These are phyloP conservation scores for Globisporangium spiculum DNA, from an alignment of 352 stramenopile genomes.

Conservation along the genomic window DNA sequence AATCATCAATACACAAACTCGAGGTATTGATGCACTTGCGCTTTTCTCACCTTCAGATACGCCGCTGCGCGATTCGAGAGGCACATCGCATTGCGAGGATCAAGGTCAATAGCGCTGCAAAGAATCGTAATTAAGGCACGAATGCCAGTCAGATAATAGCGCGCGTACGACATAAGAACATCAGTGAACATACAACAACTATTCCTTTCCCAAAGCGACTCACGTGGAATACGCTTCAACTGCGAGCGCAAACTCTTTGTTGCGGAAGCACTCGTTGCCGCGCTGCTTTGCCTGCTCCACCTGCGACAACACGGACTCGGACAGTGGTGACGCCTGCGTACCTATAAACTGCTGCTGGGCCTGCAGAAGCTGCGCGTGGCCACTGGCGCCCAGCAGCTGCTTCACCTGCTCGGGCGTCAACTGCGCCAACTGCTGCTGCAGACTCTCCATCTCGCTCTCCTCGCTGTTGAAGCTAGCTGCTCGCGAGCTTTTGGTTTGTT, in stretches of 20 bases:
- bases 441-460: conserved; percentile 22
- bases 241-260: conserved; percentile 32
- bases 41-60: conserved; percentile 48
- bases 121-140: not conserved
- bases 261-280: conserved; percentile 57
- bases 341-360: not conserved
- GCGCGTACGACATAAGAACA: not conserved
- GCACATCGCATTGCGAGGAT: conserved; percentile 34
- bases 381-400: conserved; percentile 27
- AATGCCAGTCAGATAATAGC: not conserved
- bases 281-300: conserved; percentile 33
- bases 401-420: conserved; percentile 29
- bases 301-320: conserved; percentile 5
- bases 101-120: conserved; percentile 46
- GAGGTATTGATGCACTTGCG: not conserved
- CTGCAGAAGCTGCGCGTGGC: conserved; percentile 31
- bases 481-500: not conserved
- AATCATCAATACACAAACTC: no score
- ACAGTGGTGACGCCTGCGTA: not conserved
- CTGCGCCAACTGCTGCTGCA: conserved; percentile 29
- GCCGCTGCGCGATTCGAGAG: conserved; percentile 71
- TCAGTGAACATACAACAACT: not conserved
- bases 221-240: conserved; percentile 47
- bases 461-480: no score
- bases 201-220: not conserved